Evolutionary conservation across 1,284 basidiomycete genomes (phyloP).

Genomic region (Ustilago shanxiensis): DNA sequence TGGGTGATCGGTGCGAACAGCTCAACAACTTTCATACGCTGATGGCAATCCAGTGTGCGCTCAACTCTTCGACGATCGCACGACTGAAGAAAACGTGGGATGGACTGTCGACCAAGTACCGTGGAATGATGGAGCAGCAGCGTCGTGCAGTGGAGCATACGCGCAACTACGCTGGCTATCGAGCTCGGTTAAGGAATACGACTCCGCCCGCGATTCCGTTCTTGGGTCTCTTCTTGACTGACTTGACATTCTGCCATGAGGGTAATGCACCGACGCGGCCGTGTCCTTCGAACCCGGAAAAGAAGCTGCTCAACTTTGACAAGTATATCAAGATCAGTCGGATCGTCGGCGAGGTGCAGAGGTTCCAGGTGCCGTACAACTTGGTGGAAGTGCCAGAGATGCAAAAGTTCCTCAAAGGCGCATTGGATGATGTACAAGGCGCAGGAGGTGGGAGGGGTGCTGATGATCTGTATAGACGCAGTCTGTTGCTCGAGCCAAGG

Average conservation of each 20-base stretch:
- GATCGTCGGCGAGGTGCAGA: constrained; percentile 81
- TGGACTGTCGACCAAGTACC: constrained; percentile 87
- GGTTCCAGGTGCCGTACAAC: constrained; percentile 88
- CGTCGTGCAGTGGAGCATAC: constrained; percentile 88
- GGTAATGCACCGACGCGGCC: constrained; percentile 88
- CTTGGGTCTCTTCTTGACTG: constrained; percentile 84
- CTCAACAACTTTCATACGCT: constrained; percentile 72
- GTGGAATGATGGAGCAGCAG: constrained; percentile 81
- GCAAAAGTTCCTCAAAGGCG: constrained; percentile 77
- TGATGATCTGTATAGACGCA: constrained; percentile 66
- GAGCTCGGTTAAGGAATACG: constrained; percentile 75
- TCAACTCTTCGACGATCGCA: constrained; percentile 70
- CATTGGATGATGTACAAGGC: constrained; percentile 52
- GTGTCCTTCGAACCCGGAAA: constrained; percentile 77
- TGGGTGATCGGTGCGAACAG: constrained; percentile 70
- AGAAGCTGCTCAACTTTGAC: constrained; percentile 93
- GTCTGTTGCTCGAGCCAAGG: constrained; percentile 67
- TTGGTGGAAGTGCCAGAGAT: constrained; percentile 86
- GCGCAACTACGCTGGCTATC: constrained; percentile 92
- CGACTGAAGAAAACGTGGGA: constrained; percentile 72
- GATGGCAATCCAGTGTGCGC: constrained; percentile 71
- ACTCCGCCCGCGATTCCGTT: constrained; percentile 66
- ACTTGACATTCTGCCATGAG: constrained; percentile 94
- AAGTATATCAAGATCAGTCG: constrained; percentile 71
- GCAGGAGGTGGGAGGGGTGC: constrained; percentile 54